These are phyloP conservation scores for Gossypium australe DNA, from an alignment of 345 rosid genomes.

Conservation along the genomic window DNA sequence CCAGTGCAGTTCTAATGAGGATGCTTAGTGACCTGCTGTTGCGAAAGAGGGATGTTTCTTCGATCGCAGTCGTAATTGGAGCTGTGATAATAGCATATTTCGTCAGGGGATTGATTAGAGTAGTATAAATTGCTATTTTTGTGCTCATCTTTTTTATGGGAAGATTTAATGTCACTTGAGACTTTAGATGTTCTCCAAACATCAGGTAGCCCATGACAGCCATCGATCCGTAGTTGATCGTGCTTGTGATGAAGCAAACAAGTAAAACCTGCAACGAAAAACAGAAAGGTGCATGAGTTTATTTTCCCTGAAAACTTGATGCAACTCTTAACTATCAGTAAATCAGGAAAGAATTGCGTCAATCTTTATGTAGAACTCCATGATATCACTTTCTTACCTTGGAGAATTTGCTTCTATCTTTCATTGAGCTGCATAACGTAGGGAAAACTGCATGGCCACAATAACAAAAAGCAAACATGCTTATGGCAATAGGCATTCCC, in stretches of 20 bases:
- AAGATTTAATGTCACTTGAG: conserved; percentile 67
- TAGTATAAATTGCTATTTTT: conserved; percentile 50
- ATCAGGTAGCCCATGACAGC: conserved; percentile 57
- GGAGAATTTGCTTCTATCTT: conserved; percentile 54
- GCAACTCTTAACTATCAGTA: not conserved
- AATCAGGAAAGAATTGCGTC: not conserved
- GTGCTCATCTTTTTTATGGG: conserved; percentile 41
- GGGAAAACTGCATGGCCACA: conserved; percentile 70
- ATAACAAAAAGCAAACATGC: conserved; percentile 53
- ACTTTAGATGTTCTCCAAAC: conserved; percentile 50
- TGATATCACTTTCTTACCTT: conserved; percentile 28
- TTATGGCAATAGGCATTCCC: conserved; percentile 49
- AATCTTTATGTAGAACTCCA: not conserved
- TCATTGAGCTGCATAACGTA: conserved; percentile 61
- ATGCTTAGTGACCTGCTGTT: conserved; percentile 32
- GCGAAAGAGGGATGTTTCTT: conserved; percentile 29
- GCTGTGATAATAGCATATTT: conserved; percentile 49
- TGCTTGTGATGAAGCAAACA: conserved; percentile 44
- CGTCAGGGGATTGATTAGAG: conserved; percentile 55
- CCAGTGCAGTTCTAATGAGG: conserved; percentile 35
- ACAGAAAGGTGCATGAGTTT: not conserved
- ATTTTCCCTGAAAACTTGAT: not conserved
- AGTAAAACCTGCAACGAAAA: conserved; percentile 40
- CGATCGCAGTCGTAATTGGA: conserved; percentile 51
- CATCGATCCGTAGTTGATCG: conserved; percentile 51